phyloP scores from a whole-genome alignment of 169 alveolate genomes.

The Plasmodium coatneyi region DNA sequence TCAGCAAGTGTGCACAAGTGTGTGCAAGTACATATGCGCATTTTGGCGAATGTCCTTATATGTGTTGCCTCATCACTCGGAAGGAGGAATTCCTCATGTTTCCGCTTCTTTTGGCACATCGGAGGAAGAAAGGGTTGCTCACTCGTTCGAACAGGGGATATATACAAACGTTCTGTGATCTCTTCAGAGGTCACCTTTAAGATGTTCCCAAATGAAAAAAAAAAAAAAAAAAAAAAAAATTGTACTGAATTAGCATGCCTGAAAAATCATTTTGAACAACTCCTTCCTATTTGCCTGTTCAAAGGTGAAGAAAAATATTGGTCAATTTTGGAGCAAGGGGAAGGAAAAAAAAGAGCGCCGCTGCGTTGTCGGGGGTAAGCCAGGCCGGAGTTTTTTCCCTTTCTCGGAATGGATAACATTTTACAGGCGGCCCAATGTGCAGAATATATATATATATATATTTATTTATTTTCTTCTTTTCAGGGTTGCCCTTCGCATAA shows the following conservation, averaged over 20 bases:
- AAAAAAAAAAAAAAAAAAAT: no score
- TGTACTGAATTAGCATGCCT: background rate
- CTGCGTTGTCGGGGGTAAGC: background rate
- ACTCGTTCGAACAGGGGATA: background rate
- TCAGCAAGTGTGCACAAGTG: background rate
- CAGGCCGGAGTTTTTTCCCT: background rate
- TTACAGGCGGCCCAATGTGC: background rate
- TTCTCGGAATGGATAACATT: background rate
- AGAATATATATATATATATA: no score
- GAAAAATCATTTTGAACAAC: background rate
- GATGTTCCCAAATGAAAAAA: background rate
- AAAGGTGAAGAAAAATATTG: background rate
- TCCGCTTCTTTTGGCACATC: background rate
- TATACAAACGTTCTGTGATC: background rate
- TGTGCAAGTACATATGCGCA: background rate
- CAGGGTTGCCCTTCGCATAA: background rate
- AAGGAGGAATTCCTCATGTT: background rate
- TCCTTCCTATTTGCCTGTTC: background rate
- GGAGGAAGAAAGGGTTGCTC: background rate
- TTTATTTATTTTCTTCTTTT: background rate
- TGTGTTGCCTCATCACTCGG: background rate
- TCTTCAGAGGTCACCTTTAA: background rate
- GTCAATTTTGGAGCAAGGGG: background rate
- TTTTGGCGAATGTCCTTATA: background rate
- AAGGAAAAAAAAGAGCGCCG: background rate